A percentile compares a stretch with the other conserved stretches of the same genome.
Evolutionary conservation across 257 asterid genomes (phyloP).

Genomic region (Solanum gandarillasii): DNA sequence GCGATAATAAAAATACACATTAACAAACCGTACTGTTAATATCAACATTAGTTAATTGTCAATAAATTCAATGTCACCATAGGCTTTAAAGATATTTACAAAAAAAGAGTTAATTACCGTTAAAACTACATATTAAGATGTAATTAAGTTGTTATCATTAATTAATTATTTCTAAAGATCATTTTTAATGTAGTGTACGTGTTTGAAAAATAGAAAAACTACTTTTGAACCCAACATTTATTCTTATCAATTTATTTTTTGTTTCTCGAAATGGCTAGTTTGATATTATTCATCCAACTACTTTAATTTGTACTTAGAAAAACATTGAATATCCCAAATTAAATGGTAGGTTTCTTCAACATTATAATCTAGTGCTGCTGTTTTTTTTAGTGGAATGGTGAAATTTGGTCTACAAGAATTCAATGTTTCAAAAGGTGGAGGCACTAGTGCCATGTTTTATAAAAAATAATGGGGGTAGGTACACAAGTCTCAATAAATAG

Average conservation of each 20-base stretch:
- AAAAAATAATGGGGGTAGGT: neutral
- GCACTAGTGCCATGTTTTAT: neutral
- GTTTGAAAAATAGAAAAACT: neutral
- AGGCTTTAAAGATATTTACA: no score
- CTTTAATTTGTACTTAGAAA: neutral
- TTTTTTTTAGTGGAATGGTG: neutral
- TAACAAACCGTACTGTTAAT: neutral
- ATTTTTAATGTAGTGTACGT: no score
- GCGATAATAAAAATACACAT: no score
- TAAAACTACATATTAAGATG: no score
- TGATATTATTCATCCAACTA: neutral
- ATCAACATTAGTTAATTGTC: neutral
- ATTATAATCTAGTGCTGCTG: neutral
- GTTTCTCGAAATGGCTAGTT: neutral
- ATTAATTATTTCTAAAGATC: no score
- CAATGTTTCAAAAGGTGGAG: neutral
- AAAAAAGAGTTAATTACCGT: no score
- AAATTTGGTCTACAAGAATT: neutral
- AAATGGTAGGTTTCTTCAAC: neutral
- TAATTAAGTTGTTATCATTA: no score
- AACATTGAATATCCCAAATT: neutral
- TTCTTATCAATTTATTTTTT: neutral
- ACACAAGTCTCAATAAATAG: neutral
- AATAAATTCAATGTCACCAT: no score
- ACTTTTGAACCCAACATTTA: neutral